These are phyloP conservation scores for Phytophthora multivora DNA, from an alignment of 352 stramenopile genomes.

Conservation along the genomic window DNA sequence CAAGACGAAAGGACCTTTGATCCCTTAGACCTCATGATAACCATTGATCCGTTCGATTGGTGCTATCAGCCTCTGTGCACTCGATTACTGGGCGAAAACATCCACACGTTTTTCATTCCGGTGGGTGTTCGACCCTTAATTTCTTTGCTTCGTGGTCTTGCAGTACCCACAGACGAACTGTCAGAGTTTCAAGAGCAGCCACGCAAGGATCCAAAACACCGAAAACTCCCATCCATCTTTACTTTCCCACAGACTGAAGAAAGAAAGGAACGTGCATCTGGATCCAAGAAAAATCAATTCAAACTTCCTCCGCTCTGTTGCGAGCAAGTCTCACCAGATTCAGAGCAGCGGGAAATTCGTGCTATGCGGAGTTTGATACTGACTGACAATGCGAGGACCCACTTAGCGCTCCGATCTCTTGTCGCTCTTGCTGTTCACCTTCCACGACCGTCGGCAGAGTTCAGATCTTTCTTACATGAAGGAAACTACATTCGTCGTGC, in stretches of 20 bases:
- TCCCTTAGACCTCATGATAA: conserved; percentile 43
- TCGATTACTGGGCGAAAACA: conserved; percentile 25
- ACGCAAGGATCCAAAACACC: conserved; percentile 1
- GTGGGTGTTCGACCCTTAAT: conserved; percentile 43
- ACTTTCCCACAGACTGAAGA: conserved; percentile 22
- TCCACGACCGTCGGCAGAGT: conserved; percentile 37
- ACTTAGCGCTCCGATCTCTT: conserved; percentile 47
- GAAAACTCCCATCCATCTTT: conserved; percentile 49
- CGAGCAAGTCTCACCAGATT: background rate
- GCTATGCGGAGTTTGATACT: conserved; percentile 24
- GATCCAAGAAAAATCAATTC: background rate
- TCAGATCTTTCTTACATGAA: conserved; percentile 28
- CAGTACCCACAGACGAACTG: conserved; percentile 54
- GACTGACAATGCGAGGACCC: conserved; percentile 15
- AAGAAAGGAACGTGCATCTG: conserved; percentile 1
- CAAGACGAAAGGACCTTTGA: conserved; percentile 23
- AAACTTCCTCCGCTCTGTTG: conserved; percentile 15
- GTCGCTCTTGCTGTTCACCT: conserved; percentile 41
- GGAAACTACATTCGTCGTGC: background rate
- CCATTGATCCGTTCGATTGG: conserved; percentile 71
- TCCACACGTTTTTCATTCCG: conserved; percentile 42
- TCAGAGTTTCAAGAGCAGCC: conserved; percentile 40
- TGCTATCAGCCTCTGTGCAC: conserved; percentile 41
- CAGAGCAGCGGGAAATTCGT: conserved; percentile 4
- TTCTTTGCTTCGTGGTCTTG: conserved; percentile 36